Percentiles rank a stretch among this genome's conserved stretches.
Conservation (phyloP, 106 monocot genomes). For the Acorus calamus region DNA sequence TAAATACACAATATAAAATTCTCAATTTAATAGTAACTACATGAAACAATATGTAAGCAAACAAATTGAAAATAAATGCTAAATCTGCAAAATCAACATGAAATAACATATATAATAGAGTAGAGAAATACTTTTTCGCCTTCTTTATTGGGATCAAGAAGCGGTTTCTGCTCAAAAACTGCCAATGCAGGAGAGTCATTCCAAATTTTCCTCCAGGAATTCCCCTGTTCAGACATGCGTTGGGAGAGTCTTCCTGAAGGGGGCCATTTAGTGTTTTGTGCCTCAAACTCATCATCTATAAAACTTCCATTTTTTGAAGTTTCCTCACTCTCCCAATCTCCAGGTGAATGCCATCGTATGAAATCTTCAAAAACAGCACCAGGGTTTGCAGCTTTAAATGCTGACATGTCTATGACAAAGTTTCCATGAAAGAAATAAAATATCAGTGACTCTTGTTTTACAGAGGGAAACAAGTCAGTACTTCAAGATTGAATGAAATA, state of each 20-base stretch:
- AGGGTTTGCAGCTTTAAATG: constrained; percentile 98
- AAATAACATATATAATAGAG: not conserved
- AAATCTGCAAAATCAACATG: not conserved
- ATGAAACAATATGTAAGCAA: not conserved
- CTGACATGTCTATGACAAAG: constrained; percentile 73
- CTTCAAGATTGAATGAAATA: too few species aligned
- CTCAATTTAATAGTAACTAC: too few species aligned
- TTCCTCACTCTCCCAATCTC: constrained; percentile 78
- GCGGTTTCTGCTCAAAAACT: constrained; percentile 66
- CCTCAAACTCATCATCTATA: constrained; percentile 1
- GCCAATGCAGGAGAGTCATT: constrained; percentile 69
- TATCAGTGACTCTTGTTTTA: not conserved
- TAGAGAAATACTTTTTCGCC: constrained; percentile 67
- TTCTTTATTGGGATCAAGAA: constrained; percentile 83
- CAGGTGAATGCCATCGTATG: constrained; percentile 95
- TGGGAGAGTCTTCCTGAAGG: constrained; percentile 77
- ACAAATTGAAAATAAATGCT: not conserved
- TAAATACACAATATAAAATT: too few species aligned
- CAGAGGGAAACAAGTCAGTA: too few species aligned
- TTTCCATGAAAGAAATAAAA: constrained; percentile 5
- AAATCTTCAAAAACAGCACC: constrained; percentile 98
- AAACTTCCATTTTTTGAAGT: constrained; percentile 4
- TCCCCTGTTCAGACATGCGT: constrained; percentile 86
- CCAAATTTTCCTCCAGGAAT: constrained; percentile 85
- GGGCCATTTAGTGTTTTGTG: constrained; percentile 40